phyloP scores from a whole-genome alignment of 2,329 filamentous ascomycete genomes.

The Colletotrichum eleusines region DNA sequence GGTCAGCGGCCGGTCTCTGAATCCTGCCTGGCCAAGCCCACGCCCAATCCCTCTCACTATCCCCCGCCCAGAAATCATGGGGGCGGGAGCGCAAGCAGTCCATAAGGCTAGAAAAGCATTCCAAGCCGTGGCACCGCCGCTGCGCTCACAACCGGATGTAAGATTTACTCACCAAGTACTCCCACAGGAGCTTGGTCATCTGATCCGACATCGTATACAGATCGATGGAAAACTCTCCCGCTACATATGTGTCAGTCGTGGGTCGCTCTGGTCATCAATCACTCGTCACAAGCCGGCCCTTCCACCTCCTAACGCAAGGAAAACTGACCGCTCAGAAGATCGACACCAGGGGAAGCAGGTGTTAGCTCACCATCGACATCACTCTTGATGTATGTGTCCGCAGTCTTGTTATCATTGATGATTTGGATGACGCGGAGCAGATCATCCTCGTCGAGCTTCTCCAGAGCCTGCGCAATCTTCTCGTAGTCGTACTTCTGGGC shows the following conservation, averaged over 20 bases:
- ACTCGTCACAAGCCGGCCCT: constrained; percentile 15
- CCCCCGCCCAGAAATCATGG: not conserved
- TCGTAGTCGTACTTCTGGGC: constrained; percentile 85
- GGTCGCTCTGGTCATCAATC: constrained; percentile 42
- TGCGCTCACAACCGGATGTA: constrained; percentile 24
- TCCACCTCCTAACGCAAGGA: constrained; percentile 33
- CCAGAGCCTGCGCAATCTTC: constrained; percentile 92
- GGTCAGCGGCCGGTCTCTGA: constrained; percentile 36
- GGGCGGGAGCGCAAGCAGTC: not conserved
- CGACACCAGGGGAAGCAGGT: constrained; percentile 51
- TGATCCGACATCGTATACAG: constrained; percentile 95
- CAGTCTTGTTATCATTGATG: constrained; percentile 96
- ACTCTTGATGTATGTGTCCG: constrained; percentile 96
- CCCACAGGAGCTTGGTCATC: constrained; percentile 95
- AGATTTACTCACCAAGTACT: constrained; percentile 70
- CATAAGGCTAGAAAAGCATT: not conserved
- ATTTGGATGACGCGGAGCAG: constrained; percentile 95
- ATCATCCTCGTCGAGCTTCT: constrained; percentile 92
- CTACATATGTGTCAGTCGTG: constrained; percentile 57
- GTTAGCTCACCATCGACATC: constrained; percentile 83
- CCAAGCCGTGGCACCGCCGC: not conserved
- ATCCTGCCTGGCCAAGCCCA: constrained; percentile 3
- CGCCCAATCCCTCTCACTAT: not conserved
- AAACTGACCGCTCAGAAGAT: constrained; percentile 41
- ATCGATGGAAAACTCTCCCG: constrained; percentile 98